phyloP scores from a whole-genome alignment of 202 grass and related monocot species.

The Setaria viridis region DNA sequence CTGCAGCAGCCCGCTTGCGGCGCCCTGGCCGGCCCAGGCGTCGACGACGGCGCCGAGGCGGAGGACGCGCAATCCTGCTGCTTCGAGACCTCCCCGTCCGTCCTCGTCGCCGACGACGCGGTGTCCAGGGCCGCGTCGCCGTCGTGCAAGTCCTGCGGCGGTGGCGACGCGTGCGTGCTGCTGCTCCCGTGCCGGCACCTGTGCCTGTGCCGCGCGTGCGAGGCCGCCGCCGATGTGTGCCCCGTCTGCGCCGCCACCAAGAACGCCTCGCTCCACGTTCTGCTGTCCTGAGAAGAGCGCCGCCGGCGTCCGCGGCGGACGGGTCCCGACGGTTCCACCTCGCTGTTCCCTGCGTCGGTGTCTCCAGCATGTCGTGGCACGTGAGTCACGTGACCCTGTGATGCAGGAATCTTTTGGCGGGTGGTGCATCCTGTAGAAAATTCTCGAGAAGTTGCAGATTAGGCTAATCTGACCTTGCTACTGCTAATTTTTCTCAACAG shows the following conservation, averaged over 20 bases:
- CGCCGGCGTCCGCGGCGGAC: neutral
- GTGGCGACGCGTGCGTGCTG: slow-evolving; percentile 40
- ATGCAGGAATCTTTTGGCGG: neutral
- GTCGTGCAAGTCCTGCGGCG: slow-evolving; percentile 54
- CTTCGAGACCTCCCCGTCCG: slow-evolving; percentile 4
- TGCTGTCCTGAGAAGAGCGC: slow-evolving; percentile 13
- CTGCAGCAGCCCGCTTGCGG: slow-evolving; percentile 11
- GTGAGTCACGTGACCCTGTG: neutral
- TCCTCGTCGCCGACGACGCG: neutral
- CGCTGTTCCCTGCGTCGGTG: neutral
- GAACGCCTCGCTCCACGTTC: slow-evolving; percentile 63
- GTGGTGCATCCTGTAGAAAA: neutral
- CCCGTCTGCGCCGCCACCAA: slow-evolving; percentile 52
- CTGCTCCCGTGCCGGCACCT: slow-evolving; percentile 75
- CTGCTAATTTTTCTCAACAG: neutral
- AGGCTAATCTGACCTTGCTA: neutral
- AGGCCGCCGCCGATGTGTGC: slow-evolving; percentile 41
- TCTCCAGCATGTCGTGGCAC: neutral
- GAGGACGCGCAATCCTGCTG: slow-evolving; percentile 78
- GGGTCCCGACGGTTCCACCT: neutral
- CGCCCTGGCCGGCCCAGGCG: neutral
- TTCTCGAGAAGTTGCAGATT: neutral
- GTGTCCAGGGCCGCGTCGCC: neutral
- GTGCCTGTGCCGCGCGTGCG: slow-evolving; percentile 60
- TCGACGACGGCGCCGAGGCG: neutral